phyloP scores from a whole-genome alignment of 1,284 basidiomycete genomes.

The Ganoderma lingzhi region DNA sequence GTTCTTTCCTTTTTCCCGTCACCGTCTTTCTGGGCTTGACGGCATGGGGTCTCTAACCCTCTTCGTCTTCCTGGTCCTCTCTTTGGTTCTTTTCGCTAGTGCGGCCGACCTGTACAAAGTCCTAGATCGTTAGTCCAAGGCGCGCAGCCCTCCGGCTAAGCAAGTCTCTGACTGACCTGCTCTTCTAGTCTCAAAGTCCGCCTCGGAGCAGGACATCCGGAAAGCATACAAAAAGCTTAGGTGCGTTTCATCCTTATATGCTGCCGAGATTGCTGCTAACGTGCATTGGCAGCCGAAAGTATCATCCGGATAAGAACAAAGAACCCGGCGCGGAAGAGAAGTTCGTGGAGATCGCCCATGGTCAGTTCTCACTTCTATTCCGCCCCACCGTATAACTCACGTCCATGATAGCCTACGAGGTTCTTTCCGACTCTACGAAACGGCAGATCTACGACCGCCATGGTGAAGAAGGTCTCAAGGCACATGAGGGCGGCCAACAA shows the following conservation, averaged over 20 bases:
- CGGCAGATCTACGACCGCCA: conserved; percentile 91
- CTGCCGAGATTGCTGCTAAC: neutral
- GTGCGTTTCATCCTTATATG: conserved; percentile 55
- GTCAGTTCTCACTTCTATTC: conserved; percentile 50
- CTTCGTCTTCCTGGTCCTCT: conserved; percentile 44
- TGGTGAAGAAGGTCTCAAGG: conserved; percentile 92
- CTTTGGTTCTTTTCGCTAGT: conserved; percentile 54
- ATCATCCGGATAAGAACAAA: conserved; percentile 95
- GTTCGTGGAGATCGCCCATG: conserved; percentile 90
- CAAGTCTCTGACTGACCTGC: conserved; percentile 39
- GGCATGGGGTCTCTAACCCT: conserved; percentile 31
- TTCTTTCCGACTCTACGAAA: conserved; percentile 86
- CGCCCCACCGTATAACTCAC: neutral
- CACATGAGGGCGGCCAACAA: conserved; percentile 81
- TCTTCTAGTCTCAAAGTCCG: conserved; percentile 73
- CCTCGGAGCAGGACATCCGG: conserved; percentile 88
- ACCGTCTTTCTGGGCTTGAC: conserved; percentile 8
- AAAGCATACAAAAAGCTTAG: conserved; percentile 92
- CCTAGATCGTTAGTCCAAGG: conserved; percentile 70
- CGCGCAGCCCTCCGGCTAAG: conserved; percentile 39
- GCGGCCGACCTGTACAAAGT: conserved; percentile 81
- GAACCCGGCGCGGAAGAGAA: conserved; percentile 82
- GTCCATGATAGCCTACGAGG: conserved; percentile 81
- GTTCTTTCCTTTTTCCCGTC: conserved; percentile 1
- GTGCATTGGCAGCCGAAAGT: conserved; percentile 32